Base-by-base conservation (phyloP, 495 filamentous ascomycete genomes). In the Neurospora sp. region DNA sequence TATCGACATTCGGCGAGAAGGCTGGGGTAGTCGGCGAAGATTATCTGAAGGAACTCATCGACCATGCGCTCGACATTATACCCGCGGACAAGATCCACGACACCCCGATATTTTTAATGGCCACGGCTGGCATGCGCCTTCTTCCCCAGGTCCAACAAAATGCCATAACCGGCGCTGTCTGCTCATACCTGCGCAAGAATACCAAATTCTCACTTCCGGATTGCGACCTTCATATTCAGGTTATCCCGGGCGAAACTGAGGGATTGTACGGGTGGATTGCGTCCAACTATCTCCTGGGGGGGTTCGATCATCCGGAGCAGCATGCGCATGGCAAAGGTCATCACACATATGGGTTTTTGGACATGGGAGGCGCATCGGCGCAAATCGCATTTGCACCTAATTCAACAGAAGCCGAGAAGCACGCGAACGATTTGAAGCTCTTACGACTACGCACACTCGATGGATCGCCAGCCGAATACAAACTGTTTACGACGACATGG, bases 301-400 rank as follows among this genome's bases (percentile, higher is more conserved):
- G 93, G 3, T 98, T 98, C 76, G 92, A 98, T 80, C 82, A 87
- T n/a, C 92, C 94, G 0, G 85, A 89, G 37, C 83, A 87, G 35
- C 93, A 96, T 76, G 79, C 82, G 23, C 88, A 90, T 75, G 94
- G 94, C 20, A 94, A 97, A 77, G 91, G 89, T 35, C 96, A 98
- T 77, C 92, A 96, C 78, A 99, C 96, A 0, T 99, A 98, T 80
- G 96, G 96, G 0, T 99, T 99, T 80, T 82, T 99, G 71, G 96
- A 99, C 80, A 98, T 99, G 96, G 96, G 96, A 37, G 96, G 96
- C 20, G 96, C 96, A 20, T 98, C 95, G 0, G 94, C 96, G 23
- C 96, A 98, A 80, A 98, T 99, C 77, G 96, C 96, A 7, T 99
- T 99, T 80, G 94, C 95, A 11, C 96, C 96, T 0, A 99, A 99